phyloP scores from a whole-genome alignment of 2,329 filamentous ascomycete species.

The Fusarium brevicatenulatum region DNA sequence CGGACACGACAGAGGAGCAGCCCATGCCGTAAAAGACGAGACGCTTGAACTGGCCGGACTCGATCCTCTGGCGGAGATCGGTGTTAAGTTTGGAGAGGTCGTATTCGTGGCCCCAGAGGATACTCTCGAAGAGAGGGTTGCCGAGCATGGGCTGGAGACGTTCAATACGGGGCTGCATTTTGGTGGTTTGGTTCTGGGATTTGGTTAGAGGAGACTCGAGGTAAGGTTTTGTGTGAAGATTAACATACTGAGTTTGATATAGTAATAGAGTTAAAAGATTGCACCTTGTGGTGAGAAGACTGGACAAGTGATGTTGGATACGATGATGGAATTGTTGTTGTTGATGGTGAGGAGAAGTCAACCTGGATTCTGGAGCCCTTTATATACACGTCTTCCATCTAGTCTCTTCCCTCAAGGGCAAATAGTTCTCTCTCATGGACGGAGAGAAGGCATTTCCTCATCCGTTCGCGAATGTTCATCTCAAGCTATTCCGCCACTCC shows the following conservation, averaged over 20 bases:
- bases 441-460: not conserved
- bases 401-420: fast-evolving
- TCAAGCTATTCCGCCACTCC: not conserved
- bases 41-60: not conserved
- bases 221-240: fast-evolving
- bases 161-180: constrained; percentile 6
- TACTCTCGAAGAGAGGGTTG: constrained; percentile 4
- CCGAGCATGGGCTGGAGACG: constrained; percentile 3
- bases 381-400: not conserved
- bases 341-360: not conserved
- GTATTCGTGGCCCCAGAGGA: constrained; percentile 4
- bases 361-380: fast-evolving
- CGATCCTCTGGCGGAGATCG: not conserved
- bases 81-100: not conserved
- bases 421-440: not conserved
- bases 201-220: not conserved
- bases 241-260: not conserved
- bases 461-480: too few relatives aligned
- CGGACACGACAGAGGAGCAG: not conserved
- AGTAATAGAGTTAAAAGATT: not conserved
- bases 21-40: not conserved
- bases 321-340: not conserved
- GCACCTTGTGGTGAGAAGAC: not conserved
- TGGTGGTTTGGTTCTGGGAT: not conserved
- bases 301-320: not conserved